Evolutionary conservation across 192 early-diverging fungal species (phyloP).

Genomic region (Entomortierella parvispora): DNA sequence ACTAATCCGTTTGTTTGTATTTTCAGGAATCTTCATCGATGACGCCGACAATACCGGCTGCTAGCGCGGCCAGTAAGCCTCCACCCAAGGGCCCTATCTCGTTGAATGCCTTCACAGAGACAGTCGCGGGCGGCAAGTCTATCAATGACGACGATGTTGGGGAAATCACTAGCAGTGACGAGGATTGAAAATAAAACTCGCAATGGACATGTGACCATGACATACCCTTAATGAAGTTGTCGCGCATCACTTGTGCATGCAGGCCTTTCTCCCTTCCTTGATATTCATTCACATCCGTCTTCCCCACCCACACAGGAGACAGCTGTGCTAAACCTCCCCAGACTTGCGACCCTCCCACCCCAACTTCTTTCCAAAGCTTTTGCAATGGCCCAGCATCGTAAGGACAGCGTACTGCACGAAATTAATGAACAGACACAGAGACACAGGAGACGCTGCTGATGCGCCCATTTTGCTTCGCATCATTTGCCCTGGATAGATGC

Average conservation of each 20-base stretch:
- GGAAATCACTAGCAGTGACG: slow-evolving; percentile 32
- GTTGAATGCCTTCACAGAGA: slow-evolving; percentile 39
- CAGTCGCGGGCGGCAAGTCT: slow-evolving; percentile 22
- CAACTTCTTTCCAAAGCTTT: too few species aligned
- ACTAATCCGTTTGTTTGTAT: neutral
- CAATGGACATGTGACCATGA: neutral
- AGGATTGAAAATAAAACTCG: slow-evolving; percentile 11
- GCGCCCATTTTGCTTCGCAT: too few species aligned
- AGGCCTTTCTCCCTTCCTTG: neutral
- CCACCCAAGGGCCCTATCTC: slow-evolving; percentile 28
- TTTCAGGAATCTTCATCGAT: slow-evolving; percentile 6
- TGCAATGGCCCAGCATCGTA: too few species aligned
- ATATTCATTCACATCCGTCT: neutral
- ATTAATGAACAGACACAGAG: too few species aligned
- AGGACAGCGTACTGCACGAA: too few species aligned
- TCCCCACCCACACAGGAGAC: too few species aligned
- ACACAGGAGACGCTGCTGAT: too few species aligned
- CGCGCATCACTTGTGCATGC: neutral
- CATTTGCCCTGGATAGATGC: slow-evolving; percentile 20
- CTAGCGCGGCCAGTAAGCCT: neutral
- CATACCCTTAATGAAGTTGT: neutral
- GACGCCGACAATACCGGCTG: neutral
- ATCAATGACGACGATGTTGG: slow-evolving; percentile 24
- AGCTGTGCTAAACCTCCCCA: too few species aligned
- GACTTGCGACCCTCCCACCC: too few species aligned